These are phyloP conservation scores for Populus simonii DNA, from an alignment of 345 rosid species.

Conservation along the genomic window DNA sequence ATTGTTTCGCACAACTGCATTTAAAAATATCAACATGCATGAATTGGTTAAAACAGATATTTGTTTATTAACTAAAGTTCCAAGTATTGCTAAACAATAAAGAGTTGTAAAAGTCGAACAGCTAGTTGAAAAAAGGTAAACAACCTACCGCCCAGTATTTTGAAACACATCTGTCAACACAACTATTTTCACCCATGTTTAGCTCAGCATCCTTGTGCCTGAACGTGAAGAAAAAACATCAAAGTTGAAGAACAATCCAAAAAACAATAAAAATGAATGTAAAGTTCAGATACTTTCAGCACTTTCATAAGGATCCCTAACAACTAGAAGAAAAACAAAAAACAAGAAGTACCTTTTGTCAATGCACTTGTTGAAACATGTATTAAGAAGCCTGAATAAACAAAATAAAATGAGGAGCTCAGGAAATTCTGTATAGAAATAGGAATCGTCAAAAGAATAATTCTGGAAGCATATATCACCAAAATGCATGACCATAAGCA, in stretches of 20 bases:
- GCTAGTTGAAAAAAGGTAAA: not conserved
- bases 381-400: constrained; percentile 73
- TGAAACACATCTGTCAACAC: constrained; percentile 97
- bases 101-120: not conserved
- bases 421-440: too few relatives aligned
- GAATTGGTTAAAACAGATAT: not conserved
- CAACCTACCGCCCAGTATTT: constrained; percentile 84
- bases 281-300: not conserved
- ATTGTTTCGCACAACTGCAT: not conserved
- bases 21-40: not conserved
- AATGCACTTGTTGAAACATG: constrained; percentile 87
- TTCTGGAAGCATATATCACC: too few relatives aligned
- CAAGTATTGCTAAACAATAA: not conserved
- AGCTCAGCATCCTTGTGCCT: constrained; percentile 95
- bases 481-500: too few relatives aligned
- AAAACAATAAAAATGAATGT: not conserved
- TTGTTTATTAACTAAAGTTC: not conserved
- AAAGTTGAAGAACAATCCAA: not conserved
- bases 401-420: not conserved
- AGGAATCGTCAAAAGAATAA: too few relatives aligned
- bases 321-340: constrained; percentile 2
- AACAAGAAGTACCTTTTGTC: constrained; percentile 66
- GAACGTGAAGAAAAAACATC: not conserved
- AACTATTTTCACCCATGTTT: constrained; percentile 97
- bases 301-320: not conserved